phyloP scores from a whole-genome alignment of 2,329 filamentous ascomycete species.

The Fusarium mundagurra region DNA sequence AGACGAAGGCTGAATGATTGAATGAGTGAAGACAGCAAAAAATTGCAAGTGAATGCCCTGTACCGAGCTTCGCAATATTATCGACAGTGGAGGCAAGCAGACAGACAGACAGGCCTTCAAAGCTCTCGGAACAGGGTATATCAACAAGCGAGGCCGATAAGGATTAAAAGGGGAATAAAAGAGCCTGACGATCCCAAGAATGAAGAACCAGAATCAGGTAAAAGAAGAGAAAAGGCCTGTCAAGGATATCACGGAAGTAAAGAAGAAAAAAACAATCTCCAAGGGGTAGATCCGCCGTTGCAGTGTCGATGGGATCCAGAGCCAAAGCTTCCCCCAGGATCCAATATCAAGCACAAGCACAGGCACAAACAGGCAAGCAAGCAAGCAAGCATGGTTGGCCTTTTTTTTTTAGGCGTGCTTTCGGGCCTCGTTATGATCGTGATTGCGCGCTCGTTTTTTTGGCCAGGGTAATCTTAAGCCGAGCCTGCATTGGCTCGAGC shows the following conservation, averaged over 20 bases:
- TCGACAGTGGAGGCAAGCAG: constrained; percentile 20
- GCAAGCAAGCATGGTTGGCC: not conserved
- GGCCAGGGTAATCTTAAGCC: constrained; percentile 33
- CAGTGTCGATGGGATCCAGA: constrained; percentile 23
- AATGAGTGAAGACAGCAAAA: constrained; percentile 13
- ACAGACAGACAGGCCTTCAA: constrained; percentile 16
- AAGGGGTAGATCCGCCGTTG: constrained; percentile 27
- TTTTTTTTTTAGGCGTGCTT: constrained; percentile 14
- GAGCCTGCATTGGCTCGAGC: constrained; percentile 25
- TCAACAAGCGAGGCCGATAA: constrained; percentile 26
- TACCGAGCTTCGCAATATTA: constrained; percentile 31
- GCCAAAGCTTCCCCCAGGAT: constrained; percentile 24
- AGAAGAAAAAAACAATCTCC: not conserved
- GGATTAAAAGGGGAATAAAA: constrained; percentile 16
- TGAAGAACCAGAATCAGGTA: constrained; percentile 3
- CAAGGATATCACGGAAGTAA: constrained; percentile 1
- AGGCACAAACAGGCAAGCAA: not conserved
- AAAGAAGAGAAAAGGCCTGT: constrained; percentile 1
- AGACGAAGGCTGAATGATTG: constrained; percentile 1
- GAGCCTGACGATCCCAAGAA: not conserved
- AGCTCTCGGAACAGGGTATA: constrained; percentile 25
- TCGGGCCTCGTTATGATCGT: constrained; percentile 19
- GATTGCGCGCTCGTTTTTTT: constrained; percentile 25
- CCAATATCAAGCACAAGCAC: not conserved
- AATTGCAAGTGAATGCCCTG: constrained; percentile 4